Conservation (phyloP, 257 asterid species). For the Petunia secreta region DNA sequence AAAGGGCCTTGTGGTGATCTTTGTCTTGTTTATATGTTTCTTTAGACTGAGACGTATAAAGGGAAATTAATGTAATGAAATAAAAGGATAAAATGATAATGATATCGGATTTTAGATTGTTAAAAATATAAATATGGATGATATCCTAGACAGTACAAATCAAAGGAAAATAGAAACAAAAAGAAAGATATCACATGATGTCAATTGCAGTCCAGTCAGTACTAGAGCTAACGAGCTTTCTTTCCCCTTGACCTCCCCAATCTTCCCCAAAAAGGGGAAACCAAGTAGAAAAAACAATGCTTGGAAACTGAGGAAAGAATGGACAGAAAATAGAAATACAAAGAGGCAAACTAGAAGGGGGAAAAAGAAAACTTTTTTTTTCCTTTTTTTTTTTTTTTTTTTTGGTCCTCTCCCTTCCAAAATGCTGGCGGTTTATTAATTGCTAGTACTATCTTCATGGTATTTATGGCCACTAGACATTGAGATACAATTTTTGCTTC, state of each 20-base stretch:
- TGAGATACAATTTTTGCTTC: background rate
- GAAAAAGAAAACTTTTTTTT: background rate
- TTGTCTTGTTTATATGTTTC: background rate
- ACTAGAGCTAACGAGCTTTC: background rate
- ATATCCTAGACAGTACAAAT: no score
- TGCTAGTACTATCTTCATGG: background rate
- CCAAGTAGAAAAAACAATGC: background rate
- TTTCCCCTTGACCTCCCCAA: background rate
- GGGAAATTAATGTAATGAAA: background rate
- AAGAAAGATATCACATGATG: background rate
- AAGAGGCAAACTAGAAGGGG: background rate
- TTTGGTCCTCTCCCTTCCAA: background rate
- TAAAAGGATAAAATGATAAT: no score
- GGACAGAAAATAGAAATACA: background rate
- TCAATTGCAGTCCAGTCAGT: background rate
- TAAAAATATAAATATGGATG: no score
- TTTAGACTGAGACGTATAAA: background rate
- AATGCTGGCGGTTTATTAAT: background rate
- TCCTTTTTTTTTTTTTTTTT: background rate
- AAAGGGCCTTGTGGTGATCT: background rate
- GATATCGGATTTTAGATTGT: background rate
- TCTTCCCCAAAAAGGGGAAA: background rate
- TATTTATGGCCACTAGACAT: background rate
- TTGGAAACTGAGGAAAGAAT: conserved; percentile 7
- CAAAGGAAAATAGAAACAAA: background rate